Evolutionary conservation across 2,329 filamentous ascomycete genomes (phyloP).

Genomic region (Trichoderma oligosporum): DNA sequence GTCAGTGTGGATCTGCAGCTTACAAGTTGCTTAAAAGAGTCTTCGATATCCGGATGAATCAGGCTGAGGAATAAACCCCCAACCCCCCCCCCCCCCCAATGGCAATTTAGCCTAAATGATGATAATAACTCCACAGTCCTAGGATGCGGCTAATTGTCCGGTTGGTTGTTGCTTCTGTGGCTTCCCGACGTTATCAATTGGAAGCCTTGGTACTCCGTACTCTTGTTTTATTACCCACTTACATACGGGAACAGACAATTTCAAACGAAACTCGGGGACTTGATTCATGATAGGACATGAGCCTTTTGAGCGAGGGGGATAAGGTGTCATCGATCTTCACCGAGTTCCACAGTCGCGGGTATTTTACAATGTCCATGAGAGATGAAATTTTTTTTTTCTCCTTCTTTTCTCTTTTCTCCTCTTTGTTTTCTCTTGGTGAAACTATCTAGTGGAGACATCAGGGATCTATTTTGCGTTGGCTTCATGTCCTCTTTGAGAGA

Average conservation of each 20-base stretch:
- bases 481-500: conserved; percentile 6
- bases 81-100: too few species aligned
- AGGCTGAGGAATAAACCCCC: conserved; percentile 15
- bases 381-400: background rate
- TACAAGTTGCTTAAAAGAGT: background rate
- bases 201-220: too few species aligned
- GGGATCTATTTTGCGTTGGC: conserved; percentile 7
- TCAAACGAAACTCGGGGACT: background rate
- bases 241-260: background rate
- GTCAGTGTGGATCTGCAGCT: conserved; percentile 12
- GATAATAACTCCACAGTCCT: background rate
- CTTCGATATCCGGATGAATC: conserved; percentile 16
- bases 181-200: background rate
- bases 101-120: conserved; percentile 14
- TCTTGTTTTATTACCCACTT: conserved; percentile 6
- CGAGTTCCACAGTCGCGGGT: background rate
- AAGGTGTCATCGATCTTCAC: background rate
- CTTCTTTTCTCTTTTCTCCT: background rate
- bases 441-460: conserved; percentile 4
- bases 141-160: conserved; percentile 19
- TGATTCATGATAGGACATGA: conserved; percentile 6
- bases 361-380: background rate
- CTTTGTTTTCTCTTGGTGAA: background rate
- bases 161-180: conserved; percentile 14
- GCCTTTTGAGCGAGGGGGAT: background rate